Evolutionary conservation across 1,284 basidiomycete genomes (phyloP).

Genomic region (Marasmius sp.): DNA sequence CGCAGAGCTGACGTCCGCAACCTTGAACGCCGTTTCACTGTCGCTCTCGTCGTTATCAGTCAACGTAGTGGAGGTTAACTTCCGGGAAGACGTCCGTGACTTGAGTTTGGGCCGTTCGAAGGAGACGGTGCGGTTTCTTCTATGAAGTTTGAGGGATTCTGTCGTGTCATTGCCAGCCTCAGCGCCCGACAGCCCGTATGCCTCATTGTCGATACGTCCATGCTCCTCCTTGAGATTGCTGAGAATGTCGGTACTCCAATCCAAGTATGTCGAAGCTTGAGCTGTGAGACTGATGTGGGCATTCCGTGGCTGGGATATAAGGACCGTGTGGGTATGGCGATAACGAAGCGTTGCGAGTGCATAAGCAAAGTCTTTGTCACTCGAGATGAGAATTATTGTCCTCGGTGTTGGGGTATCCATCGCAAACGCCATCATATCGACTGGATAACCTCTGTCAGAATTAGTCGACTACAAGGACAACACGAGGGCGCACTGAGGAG

Average conservation of each 20-base stretch:
- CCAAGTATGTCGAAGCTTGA: conserved; percentile 9
- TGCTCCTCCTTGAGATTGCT: background rate
- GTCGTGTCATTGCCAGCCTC: too few species aligned
- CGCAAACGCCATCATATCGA: conserved; percentile 20
- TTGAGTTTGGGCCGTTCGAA: too few species aligned
- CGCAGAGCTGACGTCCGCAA: background rate
- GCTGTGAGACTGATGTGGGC: conserved; percentile 12
- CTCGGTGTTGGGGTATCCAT: conserved; percentile 19
- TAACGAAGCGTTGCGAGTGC: conserved; percentile 15
- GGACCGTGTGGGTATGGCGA: conserved; percentile 14
- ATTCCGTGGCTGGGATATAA: conserved; percentile 10
- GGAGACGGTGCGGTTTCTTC: too few species aligned
- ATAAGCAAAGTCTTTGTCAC: conserved; percentile 23
- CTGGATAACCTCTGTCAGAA: background rate
- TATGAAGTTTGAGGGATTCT: too few species aligned
- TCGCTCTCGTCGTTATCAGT: background rate
- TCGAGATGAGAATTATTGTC: conserved; percentile 20
- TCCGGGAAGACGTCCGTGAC: too few species aligned
- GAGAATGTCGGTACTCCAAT: conserved; percentile 8
- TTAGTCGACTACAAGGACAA: background rate
- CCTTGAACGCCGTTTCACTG: background rate
- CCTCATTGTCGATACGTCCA: background rate
- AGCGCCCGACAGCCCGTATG: background rate
- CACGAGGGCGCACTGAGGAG: conserved; percentile 24
- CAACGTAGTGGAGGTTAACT: background rate